Evolutionary conservation across 164 flowering plant species (phyloP).

Genomic region (Stephania japonica): DNA sequence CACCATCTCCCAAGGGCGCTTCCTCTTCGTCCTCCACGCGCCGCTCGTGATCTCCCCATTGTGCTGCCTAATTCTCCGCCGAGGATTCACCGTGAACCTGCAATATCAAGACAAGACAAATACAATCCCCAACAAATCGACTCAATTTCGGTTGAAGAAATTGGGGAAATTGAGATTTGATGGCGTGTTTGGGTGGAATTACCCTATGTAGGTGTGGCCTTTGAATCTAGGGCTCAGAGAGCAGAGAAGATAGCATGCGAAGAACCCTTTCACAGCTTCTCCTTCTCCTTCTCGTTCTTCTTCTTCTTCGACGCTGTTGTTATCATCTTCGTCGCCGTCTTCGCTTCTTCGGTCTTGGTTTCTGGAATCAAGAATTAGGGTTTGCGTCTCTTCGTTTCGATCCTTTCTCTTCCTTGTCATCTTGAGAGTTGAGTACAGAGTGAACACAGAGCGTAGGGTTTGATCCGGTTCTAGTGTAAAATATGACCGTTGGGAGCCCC

Average conservation of each 20-base stretch:
- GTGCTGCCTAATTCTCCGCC: conserved; percentile 76
- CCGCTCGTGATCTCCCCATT: conserved; percentile 74
- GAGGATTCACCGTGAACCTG: conserved; percentile 80
- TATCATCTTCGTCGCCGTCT: not conserved
- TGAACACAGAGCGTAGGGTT: not conserved
- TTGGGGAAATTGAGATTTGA: not conserved
- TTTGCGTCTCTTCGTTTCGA: not conserved
- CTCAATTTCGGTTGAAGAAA: not conserved
- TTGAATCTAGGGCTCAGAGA: conserved; percentile 73
- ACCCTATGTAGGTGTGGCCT: conserved; percentile 90
- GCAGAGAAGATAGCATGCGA: conserved; percentile 70
- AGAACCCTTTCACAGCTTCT: conserved; percentile 35
- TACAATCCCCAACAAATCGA: not conserved
- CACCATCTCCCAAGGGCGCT: conserved; percentile 94
- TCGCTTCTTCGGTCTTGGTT: not conserved
- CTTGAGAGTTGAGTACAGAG: not conserved
- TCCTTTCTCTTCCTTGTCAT: not conserved
- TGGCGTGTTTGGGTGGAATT: not conserved
- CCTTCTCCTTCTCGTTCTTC: conserved; percentile 12
- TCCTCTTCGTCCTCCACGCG: conserved; percentile 66
- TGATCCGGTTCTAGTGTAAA: too few species aligned
- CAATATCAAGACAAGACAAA: conserved; percentile 6
- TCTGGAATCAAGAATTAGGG: not conserved
- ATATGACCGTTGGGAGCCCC: too few species aligned
- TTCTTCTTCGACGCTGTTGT: not conserved